phyloP scores from a whole-genome alignment of 2,329 filamentous ascomycete genomes.

The Ceratocystis alfenasii region DNA sequence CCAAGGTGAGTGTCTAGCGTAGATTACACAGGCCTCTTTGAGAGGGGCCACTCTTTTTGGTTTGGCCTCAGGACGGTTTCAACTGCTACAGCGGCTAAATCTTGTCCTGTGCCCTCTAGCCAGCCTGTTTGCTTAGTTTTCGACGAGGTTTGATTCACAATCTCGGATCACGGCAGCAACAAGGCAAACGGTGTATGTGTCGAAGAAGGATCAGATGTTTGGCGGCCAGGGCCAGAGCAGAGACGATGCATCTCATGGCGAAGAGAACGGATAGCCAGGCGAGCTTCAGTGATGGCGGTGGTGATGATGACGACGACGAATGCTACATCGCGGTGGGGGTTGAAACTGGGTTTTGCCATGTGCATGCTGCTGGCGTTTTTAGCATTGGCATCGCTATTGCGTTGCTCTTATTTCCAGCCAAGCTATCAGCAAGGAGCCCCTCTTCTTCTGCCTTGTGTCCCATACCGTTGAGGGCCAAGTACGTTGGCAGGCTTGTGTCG shows the following conservation, averaged over 20 bases:
- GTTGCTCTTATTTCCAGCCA: not conserved
- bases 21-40: not conserved
- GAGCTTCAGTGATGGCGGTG: no score
- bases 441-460: not conserved
- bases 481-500: not conserved
- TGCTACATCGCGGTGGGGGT: no score
- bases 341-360: no score
- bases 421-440: not conserved
- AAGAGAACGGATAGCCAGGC: no score
- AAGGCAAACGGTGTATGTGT: not conserved
- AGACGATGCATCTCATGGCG: not conserved
- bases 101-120: not conserved
- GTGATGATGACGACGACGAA: no score
- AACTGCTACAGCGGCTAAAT: not conserved
- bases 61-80: constrained; percentile 1
- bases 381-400: no score
- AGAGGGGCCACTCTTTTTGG: not conserved
- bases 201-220: not conserved
- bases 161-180: not conserved
- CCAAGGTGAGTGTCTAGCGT: no score
- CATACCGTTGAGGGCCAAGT: not conserved
- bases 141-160: not conserved
- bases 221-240: not conserved
- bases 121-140: not conserved
- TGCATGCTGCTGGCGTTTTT: no score